Base-by-base conservation (phyloP, 2,329 filamentous ascomycete species). In the Drechslera avenae region DNA sequence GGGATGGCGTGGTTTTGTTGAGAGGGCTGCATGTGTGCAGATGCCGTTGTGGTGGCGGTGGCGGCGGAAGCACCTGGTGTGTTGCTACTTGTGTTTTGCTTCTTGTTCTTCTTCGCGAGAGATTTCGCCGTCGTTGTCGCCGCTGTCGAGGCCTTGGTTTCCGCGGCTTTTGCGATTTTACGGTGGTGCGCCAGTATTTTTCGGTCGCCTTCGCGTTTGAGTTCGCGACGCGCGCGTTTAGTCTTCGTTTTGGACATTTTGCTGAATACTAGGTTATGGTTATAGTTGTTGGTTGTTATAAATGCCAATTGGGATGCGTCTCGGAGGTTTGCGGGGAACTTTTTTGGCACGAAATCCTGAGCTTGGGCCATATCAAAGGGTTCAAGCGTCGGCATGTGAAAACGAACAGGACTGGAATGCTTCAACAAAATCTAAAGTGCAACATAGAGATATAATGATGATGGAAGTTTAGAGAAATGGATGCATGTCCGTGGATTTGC, bases 1-100 rank as follows among this genome's bases (percentile, higher is more conserved):
- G 89, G 89, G 17, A 92, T 85, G 39, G 39, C 21, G 28, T 37
- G 49, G 18, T 52, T 51, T n/a, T 26, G 33, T 19, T 48, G 33
- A 3, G 44, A 39, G 19, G 49, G 28, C 17, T 39, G 43, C 32
- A 33, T 14, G 49, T 26, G 17, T 39, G 43, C 10, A 31, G 3
- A 52, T 34, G 21, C 5, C 52, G 54, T 37, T 55, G 45, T 61
- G 7, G 53, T 26, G 12, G 58, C 40, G 8, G 54, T 32, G 4
- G 57, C 21, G n/a, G 56, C 21, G 18, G 48, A 19, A n/a, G n/a
- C n/a, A n/a, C n/a, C n/a, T 34, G 56, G 40, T 12, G 52, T 31
- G 16, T 23, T 32, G 50, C 17, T 23, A 30, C 46, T 48, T 32
- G 45, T 39, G 47, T 58, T 59, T 30, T 62, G 54, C 26, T 28